Base-by-base conservation (phyloP, 768 basidiomycete species). In the Terana coerulea region DNA sequence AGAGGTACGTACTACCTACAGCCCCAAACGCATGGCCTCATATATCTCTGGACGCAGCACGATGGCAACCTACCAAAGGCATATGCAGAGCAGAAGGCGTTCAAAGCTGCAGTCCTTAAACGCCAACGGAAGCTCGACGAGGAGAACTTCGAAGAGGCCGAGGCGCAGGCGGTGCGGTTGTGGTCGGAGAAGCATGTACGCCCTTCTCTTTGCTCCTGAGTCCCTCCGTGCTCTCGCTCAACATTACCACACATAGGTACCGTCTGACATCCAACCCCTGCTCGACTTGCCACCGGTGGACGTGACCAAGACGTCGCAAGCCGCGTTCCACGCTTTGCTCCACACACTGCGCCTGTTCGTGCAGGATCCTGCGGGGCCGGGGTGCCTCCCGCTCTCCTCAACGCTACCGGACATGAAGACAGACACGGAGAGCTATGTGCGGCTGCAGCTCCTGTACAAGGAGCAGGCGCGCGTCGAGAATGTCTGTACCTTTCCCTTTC, bases 101-200 rank as follows among this genome's bases (percentile, higher is more conserved):
- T 98, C 76, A 93, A 94, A 63, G 70, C 77, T 29, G 49, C 48
- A 2, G 70, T 98, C 37, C 68, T 73, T n/a, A 70, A 71, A 1
- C 79, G 85, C 75, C 83, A 84, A 60, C 63, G 78, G 51, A 92
- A 91, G 61, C 59, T 69, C 0, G 97, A 99, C 63, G 93, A 98
- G 64, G 97, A 99, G 74, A 99, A 98, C 69, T 94, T 94, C 64
- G 95, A 97, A 54, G 95, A 98, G 67, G 95, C 95, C 2, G 80
- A 88, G 61, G 76, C 86, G 6, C 90, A 97, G 64, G 91, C 88
- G 0, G 95, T 90, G 66, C 83, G 89, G 24, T 80, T 80, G 49
- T 94, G 84, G 84, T 80, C 80, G 0, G 72, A 72, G 47, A 78
- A 79, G 19, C 72, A 69, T 39, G 78, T 77, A 33, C 28, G 66